These are phyloP conservation scores for Circinella umbellata DNA, from an alignment of 371 early-diverging fungal genomes.

Conservation along the genomic window DNA sequence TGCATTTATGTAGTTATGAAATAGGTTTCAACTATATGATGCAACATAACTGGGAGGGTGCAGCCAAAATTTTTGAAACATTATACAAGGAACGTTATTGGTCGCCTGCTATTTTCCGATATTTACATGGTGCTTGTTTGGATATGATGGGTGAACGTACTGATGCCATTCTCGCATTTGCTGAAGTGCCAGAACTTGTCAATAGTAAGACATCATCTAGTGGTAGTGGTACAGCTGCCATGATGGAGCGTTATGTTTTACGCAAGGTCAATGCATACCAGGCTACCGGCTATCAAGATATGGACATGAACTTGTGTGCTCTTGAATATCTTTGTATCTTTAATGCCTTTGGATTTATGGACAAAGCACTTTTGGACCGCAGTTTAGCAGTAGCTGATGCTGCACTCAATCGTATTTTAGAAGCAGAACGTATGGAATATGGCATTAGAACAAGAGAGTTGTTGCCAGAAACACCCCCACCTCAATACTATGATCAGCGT, in stretches of 20 bases:
- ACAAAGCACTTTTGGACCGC: slow-evolving; percentile 36
- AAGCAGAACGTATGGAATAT: slow-evolving; percentile 51
- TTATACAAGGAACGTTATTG: slow-evolving; percentile 63
- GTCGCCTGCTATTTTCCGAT: slow-evolving; percentile 66
- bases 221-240: slow-evolving; percentile 31
- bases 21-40: slow-evolving; percentile 64
- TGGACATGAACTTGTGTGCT: slow-evolving; percentile 58
- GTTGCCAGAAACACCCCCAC: slow-evolving; percentile 48
- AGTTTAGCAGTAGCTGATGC: slow-evolving; percentile 43
- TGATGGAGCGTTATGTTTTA: slow-evolving; percentile 60
- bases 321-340: slow-evolving; percentile 63
- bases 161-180: slow-evolving; percentile 57
- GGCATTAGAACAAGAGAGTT: slow-evolving; percentile 48
- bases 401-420: slow-evolving; percentile 42
- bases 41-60: slow-evolving; percentile 60
- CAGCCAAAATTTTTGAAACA: slow-evolving; percentile 53
- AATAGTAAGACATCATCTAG: slow-evolving; percentile 44
- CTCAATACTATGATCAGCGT: slow-evolving; percentile 51
- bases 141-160: slow-evolving; percentile 55
- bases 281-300: slow-evolving; percentile 56
- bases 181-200: slow-evolving; percentile 39
- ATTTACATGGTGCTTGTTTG: slow-evolving; percentile 60
- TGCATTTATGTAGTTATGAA: slow-evolving; percentile 62
- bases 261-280: slow-evolving; percentile 62
- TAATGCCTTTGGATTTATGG: slow-evolving; percentile 66